phyloP scores from a whole-genome alignment of 2,329 filamentous ascomycete genomes.

The Fusarium sp. region DNA sequence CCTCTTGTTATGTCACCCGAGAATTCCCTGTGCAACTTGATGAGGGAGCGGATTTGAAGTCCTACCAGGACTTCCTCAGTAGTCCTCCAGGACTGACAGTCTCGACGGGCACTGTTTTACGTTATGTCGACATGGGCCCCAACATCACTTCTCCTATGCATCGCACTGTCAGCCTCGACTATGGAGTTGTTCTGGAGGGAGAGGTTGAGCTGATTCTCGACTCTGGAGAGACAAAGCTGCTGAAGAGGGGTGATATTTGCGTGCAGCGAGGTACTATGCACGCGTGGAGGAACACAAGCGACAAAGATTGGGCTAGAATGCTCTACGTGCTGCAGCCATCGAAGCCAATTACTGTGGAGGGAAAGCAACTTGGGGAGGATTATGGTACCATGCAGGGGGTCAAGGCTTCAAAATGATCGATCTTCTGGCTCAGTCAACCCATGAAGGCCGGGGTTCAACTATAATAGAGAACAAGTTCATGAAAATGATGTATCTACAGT shows the following conservation, averaged over 20 bases:
- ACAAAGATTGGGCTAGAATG: conserved; percentile 60
- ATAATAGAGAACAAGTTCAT: too few species aligned
- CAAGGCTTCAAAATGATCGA: conserved; percentile 16
- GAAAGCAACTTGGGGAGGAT: conserved; percentile 48
- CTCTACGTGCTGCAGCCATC: conserved; percentile 51
- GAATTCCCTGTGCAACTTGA: conserved; percentile 37
- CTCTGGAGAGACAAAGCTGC: conserved; percentile 57
- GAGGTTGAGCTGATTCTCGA: conserved; percentile 65
- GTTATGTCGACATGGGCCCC: conserved; percentile 62
- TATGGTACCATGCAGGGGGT: conserved; percentile 45
- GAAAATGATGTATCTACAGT: too few species aligned
- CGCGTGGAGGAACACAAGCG: conserved; percentile 61
- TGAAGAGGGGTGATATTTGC: conserved; percentile 64
- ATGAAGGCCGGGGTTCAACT: too few species aligned
- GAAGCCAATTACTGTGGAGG: conserved; percentile 13
- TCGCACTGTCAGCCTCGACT: conserved; percentile 66
- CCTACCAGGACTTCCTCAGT: conserved; percentile 33
- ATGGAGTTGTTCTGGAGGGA: conserved; percentile 66
- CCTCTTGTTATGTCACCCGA: conserved; percentile 43
- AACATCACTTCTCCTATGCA: conserved; percentile 45
- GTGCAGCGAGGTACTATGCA: conserved; percentile 69
- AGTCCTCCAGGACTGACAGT: conserved; percentile 45
- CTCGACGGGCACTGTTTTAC: conserved; percentile 55
- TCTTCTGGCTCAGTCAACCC: too few species aligned
- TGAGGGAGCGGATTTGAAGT: conserved; percentile 33